Conservation (phyloP, 306 rosid genomes). For the Trichosanthes cucumerina region DNA sequence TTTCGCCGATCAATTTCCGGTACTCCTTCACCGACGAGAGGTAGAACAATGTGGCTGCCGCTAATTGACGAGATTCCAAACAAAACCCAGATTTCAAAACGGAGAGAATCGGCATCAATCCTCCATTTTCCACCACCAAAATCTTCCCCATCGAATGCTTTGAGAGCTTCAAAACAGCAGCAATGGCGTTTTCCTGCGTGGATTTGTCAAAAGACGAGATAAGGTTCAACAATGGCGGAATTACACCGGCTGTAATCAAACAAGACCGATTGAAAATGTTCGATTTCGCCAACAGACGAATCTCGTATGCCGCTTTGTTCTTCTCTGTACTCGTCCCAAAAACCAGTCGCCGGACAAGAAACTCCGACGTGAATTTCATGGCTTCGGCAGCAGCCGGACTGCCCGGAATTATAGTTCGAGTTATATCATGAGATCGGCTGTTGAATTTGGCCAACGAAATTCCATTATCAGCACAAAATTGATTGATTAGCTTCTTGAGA, state of each 20-base stretch:
- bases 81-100: constrained; percentile 42
- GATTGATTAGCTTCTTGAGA: constrained; percentile 40
- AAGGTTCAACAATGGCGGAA: constrained; percentile 44
- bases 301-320: constrained; percentile 62
- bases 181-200: constrained; percentile 44
- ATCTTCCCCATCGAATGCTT: constrained; percentile 44
- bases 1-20: constrained; percentile 49
- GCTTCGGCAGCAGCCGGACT: constrained; percentile 43
- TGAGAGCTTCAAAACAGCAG: constrained; percentile 65
- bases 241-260: constrained; percentile 44
- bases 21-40: constrained; percentile 45
- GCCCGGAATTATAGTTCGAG: constrained; percentile 22
- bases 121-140: constrained; percentile 32
- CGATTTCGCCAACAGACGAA: constrained; percentile 53
- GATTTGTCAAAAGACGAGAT: constrained; percentile 16
- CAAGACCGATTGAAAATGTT: constrained; percentile 57
- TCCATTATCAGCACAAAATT: constrained; percentile 38
- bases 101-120: constrained; percentile 27
- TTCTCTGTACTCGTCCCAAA: constrained; percentile 42
- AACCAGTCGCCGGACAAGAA: constrained; percentile 35
- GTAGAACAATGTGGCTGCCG: constrained; percentile 63
- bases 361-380: constrained; percentile 40
- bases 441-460: constrained; percentile 8
- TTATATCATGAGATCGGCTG: constrained; percentile 22
- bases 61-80: constrained; percentile 44